These are phyloP conservation scores for Heliamphora pulchella DNA, from an alignment of 179 eudicot genomes.

Conservation along the genomic window DNA sequence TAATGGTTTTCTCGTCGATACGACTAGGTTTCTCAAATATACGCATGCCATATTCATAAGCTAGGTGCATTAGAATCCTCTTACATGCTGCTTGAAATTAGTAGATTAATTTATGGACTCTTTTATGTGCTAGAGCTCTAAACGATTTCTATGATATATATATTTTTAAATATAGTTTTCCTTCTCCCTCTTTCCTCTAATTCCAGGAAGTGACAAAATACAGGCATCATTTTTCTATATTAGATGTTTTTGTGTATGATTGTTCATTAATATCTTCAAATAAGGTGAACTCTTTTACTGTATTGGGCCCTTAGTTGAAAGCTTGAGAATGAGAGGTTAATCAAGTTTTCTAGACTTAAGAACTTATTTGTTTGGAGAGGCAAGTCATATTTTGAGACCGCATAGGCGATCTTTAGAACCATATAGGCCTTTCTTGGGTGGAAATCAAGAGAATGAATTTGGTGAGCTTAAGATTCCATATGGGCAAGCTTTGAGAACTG, in stretches of 20 bases:
- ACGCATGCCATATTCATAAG: background rate
- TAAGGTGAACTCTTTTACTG: too few relatives aligned
- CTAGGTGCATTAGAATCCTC: background rate
- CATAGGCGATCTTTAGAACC: background rate
- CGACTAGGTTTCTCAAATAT: background rate
- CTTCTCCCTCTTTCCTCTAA: background rate
- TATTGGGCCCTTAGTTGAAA: too few relatives aligned
- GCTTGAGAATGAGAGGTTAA: background rate
- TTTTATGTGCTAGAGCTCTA: background rate
- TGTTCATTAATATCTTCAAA: too few relatives aligned
- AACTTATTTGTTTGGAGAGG: background rate
- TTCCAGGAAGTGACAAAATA: background rate
- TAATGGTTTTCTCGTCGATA: background rate
- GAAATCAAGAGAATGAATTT: background rate
- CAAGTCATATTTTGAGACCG: too few relatives aligned
- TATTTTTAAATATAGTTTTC: background rate
- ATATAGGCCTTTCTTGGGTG: background rate
- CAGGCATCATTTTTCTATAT: too few relatives aligned
- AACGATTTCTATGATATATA: background rate
- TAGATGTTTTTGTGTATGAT: too few relatives aligned
- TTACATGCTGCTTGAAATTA: background rate
- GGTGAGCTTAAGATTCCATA: background rate
- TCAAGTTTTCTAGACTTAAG: background rate
- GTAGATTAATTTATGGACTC: background rate
- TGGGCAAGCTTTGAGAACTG: background rate